A percentile compares a stretch with the other conserved stretches of the same genome.
Evolutionary conservation across 108 stramenopile species (phyloP).

Genomic region (Skeletonema menzelii): DNA sequence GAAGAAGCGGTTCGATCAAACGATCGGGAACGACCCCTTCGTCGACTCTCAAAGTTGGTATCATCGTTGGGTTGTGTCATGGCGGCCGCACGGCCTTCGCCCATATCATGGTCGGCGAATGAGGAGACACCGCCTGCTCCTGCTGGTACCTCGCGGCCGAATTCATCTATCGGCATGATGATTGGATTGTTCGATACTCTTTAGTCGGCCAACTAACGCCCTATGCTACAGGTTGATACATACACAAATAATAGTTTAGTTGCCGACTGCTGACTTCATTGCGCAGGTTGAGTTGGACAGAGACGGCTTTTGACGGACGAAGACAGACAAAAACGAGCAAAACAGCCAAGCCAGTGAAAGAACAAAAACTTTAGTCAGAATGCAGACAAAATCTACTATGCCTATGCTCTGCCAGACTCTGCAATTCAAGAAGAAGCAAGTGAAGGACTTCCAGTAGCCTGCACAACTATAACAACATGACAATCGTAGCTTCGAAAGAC

Average conservation of each 20-base stretch:
- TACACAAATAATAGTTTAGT: too few relatives aligned
- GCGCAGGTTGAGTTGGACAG: too few relatives aligned
- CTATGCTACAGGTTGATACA: too few relatives aligned
- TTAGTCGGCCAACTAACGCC: background rate
- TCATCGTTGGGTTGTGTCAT: background rate
- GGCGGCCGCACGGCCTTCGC: background rate
- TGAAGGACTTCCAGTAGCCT: background rate
- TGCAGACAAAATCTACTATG: too few relatives aligned
- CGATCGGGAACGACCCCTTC: background rate
- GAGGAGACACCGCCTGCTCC: background rate
- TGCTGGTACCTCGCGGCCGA: slow-evolving; percentile 60
- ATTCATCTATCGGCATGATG: slow-evolving; percentile 70
- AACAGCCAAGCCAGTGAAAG: too few relatives aligned
- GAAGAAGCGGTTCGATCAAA: background rate
- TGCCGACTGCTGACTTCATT: too few relatives aligned
- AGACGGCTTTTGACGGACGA: too few relatives aligned
- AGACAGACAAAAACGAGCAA: too few relatives aligned
- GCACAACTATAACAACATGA: slow-evolving; percentile 70
- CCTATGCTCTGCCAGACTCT: too few relatives aligned
- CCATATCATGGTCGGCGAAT: slow-evolving; percentile 1
- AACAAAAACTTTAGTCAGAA: too few relatives aligned
- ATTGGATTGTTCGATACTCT: background rate
- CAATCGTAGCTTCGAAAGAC: slow-evolving; percentile 69
- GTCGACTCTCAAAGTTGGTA: background rate
- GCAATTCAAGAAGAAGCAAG: background rate